Base-by-base conservation (phyloP, 208 protist genomes). In the Novymonas esmeraldas region DNA sequence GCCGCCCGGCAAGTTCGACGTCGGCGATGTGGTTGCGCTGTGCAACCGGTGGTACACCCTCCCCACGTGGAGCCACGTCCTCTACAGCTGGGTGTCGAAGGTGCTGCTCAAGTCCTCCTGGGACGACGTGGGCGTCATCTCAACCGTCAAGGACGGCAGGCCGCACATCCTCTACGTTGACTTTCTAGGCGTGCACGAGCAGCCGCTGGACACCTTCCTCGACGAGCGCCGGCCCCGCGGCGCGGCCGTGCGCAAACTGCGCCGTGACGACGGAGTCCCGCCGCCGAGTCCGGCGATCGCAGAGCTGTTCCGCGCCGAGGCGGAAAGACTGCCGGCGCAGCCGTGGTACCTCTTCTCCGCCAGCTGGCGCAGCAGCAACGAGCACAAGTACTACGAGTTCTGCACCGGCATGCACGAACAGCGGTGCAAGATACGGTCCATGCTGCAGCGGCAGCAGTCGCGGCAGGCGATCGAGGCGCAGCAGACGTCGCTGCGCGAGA, bases 21-120 rank as follows among this genome's bases (percentile, higher is more conserved):
- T 85, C 28, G 91, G 91, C 10, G 91, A 96, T 73, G 84, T 94
- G n/a, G 51, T 96, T 38, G 70, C 79, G 29, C 73, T 96, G 46
- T 90, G 86, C 75, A 96, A 96, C 55, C 85, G 91, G 6, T 96
- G 91, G 89, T 95, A 95, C 81, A 90, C 84, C 29, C 78, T 96
- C 44, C 88, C 91, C 11, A 82, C 86, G 24, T 93, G 79, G 81
- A 44, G 68, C 39, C 91, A 96, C 42, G 61, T 80, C 33, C 16
- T 85, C 36, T 94, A 94, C 76, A 93, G 85, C 64, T 67, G 90
- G 42, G 28, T 90, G 20, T 90, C 81, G 34, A 96, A 96, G 74
- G 81, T 85, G 31, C 73, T 94, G 18, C 62, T 94, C n/a, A 96
- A 94, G 76, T 89, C 85, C 0, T 74, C 73, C 39, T 96, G 88